Evolutionary conservation across 345 rosid genomes (phyloP).

Genomic region (Arabidopsis arenosa): DNA sequence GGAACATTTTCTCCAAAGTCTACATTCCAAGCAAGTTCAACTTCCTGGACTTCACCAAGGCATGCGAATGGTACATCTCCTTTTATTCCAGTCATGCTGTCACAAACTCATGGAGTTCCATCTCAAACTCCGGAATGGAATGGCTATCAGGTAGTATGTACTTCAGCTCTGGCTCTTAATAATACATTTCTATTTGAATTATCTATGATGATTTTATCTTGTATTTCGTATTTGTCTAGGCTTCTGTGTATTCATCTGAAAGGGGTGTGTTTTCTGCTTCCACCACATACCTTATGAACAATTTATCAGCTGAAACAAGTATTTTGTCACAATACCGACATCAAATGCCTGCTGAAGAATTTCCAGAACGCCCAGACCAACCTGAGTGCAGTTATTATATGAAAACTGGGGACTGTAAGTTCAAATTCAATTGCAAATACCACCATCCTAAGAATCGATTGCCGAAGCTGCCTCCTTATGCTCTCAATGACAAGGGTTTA

Average conservation of each 20-base stretch:
- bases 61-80: conserved; percentile 57
- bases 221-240: conserved; percentile 50
- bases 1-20: conserved; percentile 48
- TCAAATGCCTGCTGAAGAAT: conserved; percentile 65
- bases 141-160: conserved; percentile 78
- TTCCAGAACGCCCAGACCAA: conserved; percentile 91
- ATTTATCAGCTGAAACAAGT: conserved; percentile 49
- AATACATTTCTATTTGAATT: background rate
- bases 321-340: conserved; percentile 56
- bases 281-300: conserved; percentile 52
- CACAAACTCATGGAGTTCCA: conserved; percentile 65
- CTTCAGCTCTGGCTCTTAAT: conserved; percentile 1
- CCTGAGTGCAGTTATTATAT: conserved; percentile 83
- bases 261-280: conserved; percentile 54
- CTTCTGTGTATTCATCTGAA: conserved; percentile 62
- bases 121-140: conserved; percentile 77
- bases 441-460: conserved; percentile 78
- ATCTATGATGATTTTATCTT: background rate
- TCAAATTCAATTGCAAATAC: conserved; percentile 80
- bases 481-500: conserved; percentile 85
- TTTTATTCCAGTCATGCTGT: conserved; percentile 62
- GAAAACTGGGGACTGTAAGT: conserved; percentile 93
- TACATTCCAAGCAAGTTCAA: conserved; percentile 49
- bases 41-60: conserved; percentile 79
- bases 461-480: conserved; percentile 55